Base-by-base conservation (phyloP, 108 stramenopile genomes). In the Heterococcus sp. region DNA sequence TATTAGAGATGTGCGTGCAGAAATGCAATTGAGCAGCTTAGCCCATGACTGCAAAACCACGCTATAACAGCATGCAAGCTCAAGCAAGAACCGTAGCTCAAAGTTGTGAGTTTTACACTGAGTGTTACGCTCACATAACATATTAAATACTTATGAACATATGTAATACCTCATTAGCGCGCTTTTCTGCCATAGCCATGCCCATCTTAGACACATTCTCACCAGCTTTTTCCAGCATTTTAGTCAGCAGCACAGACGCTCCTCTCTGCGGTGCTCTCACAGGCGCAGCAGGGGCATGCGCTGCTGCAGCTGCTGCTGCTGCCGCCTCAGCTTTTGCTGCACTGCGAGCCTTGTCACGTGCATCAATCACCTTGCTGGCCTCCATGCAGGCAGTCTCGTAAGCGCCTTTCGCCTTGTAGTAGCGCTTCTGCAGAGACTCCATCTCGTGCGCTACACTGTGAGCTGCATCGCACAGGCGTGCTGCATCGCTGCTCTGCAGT, bases 311-410 rank as follows among this genome's bases (percentile, higher is more conserved):
- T 0, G 0, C 39, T 0, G 74, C 74, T 3, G 37, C 74, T 29
- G 27, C 65, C 30, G 27, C 75, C 31, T 29, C 75, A 34, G 31
- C 39, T 26, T 69, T 64, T 27, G 69, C 46, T 30, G 27, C 46
- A 1, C 37, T 33, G 30, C 66, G 69, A 2, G 77, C 77, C 69
- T 71, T 78, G 46, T 78, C n/a, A 29, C 77, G 37, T 31, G 30
- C 77, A 21, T 69, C 69, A 2, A 78, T 35, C 1, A 67, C 36
- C 1, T 69, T 39, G 69, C 40, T 81, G 33, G 79, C 79, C 4
- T 81, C 31, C 32, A 81, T 71, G 72, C 79, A 81, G 2, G 79
- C 79, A 33, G 66, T 29, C 35, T 81, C 79, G 63, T 81, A 81
- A 8, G 70, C 72, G 2, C 32, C 39, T 67, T 81, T 81, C 32